Percentiles rank a stretch among this genome's conserved stretches.
phyloP scores from a whole-genome alignment of 2,329 filamentous ascomycete genomes.

The Aspergillus fijiensis region DNA sequence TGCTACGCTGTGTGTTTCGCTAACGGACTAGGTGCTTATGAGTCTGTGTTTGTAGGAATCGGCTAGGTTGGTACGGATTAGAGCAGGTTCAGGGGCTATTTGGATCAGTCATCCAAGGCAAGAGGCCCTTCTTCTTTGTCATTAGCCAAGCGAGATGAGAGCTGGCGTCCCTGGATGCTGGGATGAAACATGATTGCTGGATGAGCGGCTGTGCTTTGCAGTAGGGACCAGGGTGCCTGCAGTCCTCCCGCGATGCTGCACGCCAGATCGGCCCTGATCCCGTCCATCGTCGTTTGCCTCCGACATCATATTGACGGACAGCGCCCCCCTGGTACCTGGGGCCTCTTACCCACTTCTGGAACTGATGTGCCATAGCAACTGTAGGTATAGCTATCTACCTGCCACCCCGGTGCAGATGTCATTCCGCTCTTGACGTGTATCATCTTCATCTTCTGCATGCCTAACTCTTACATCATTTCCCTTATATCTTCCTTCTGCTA shows the following conservation, averaged over 20 bases:
- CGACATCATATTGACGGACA: background rate
- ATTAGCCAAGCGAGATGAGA: slow-evolving; percentile 4
- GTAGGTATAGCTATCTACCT: background rate
- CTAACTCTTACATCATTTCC: background rate
- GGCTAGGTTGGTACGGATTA: background rate
- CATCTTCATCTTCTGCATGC: background rate
- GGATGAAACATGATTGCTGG: slow-evolving; percentile 11
- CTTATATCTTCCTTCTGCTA: background rate
- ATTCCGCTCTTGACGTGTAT: background rate
- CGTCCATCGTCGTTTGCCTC: background rate
- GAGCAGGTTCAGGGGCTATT: background rate
- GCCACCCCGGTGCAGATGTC: background rate
- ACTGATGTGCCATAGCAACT: background rate
- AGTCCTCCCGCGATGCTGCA: slow-evolving; percentile 12
- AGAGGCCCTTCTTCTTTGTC: background rate
- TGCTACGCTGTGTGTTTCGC: background rate
- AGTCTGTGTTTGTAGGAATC: background rate
- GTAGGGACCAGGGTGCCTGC: slow-evolving; percentile 15
- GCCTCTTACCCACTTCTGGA: background rate
- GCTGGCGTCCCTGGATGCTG: slow-evolving; percentile 4
- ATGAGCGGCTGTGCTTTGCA: slow-evolving; percentile 13
- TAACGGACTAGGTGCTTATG: background rate
- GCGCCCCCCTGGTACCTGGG: background rate
- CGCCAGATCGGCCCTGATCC: slow-evolving; percentile 7
- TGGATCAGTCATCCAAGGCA: background rate